Base-by-base conservation (phyloP, 352 stramenopile genomes). In the Phytophthora podocarpi region DNA sequence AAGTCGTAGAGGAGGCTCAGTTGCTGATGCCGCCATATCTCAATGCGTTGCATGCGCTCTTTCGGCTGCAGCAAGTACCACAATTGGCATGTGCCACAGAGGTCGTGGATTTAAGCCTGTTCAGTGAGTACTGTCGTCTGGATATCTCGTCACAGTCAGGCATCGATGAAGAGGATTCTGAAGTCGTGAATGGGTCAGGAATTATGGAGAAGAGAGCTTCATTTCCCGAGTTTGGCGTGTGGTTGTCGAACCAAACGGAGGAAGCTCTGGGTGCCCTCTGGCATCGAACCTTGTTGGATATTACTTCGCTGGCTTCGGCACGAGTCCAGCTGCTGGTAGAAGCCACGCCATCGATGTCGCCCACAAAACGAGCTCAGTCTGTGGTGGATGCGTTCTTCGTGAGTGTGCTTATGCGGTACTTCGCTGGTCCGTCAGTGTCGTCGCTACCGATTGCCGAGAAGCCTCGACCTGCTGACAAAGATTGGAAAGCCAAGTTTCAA, bases 21-120 rank as follows among this genome's bases (percentile, higher is more conserved):
- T 59, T 67, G 16, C 47, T 85, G 10, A 47, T 87, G 36, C 63
- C 72, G 5, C 37, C 77, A 13, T 72, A 86, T 27, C 40, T 90
- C 18, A 77, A 87, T 59, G 55, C 55, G 15, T 48, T 91, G 15
- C 76, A 83, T 35, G 76, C 80, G n/a, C 64, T 93, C 1, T 89
- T 85, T 39, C 64, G 71, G 4, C 35, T 91, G 7, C 60, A 78
- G 24, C 80, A 87, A 45, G 64, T 76, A 9, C 64, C 59, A 5
- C 59, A 68, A 18, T 54, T 89, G 27, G 20, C 54, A 24, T 72
- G 72, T 37, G 45, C 75, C 0, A 54, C 59, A 3, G 74, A 78
- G 15, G 37, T 90, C 28, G 70, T 77, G 42, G 72, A 76, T 12
- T 31, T 93, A 11, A 76, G 75, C 26, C 36, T 91, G 10, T 69